A percentile compares a stretch with the other conserved stretches of the same genome.
Conservation (phyloP, 1,139 yeast genomes). For the Pichia sp. region DNA sequence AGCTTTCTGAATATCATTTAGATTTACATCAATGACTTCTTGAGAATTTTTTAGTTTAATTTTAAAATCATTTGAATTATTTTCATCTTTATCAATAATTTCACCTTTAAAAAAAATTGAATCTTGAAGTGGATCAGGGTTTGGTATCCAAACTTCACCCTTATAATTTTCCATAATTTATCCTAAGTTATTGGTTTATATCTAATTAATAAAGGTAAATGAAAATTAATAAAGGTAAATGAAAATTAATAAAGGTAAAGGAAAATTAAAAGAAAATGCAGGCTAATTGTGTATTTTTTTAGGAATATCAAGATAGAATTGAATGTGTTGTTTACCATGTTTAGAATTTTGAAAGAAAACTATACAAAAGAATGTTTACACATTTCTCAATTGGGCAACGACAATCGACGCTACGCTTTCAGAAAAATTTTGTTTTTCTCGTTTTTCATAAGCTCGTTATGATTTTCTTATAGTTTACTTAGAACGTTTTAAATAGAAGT, state of each 20-base stretch:
- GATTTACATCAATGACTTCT: conserved; percentile 30
- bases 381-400: conserved; percentile 1
- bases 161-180: conserved; percentile 9
- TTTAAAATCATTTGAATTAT: conserved; percentile 33
- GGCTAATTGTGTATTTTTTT: no score
- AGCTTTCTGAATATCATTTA: conserved; percentile 52
- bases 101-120: conserved; percentile 63
- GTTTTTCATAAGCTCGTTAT: no score
- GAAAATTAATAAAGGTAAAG: not conserved
- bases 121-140: conserved; percentile 23
- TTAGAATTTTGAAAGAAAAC: no score
- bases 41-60: conserved; percentile 42
- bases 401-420: not conserved
- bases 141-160: conserved; percentile 72
- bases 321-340: no score
- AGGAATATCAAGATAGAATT: no score
- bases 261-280: no score
- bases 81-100: conserved; percentile 50
- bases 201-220: not conserved
- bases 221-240: not conserved
- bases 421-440: no score
- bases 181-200: not conserved
- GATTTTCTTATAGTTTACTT: no score
- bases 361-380: not conserved
- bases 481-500: not conserved